Evolutionary conservation across 2,329 filamentous ascomycete genomes (phyloP), one percentile per base, ranked within the genome.

Genomic region (Cladophialophora yegresii): DNA sequence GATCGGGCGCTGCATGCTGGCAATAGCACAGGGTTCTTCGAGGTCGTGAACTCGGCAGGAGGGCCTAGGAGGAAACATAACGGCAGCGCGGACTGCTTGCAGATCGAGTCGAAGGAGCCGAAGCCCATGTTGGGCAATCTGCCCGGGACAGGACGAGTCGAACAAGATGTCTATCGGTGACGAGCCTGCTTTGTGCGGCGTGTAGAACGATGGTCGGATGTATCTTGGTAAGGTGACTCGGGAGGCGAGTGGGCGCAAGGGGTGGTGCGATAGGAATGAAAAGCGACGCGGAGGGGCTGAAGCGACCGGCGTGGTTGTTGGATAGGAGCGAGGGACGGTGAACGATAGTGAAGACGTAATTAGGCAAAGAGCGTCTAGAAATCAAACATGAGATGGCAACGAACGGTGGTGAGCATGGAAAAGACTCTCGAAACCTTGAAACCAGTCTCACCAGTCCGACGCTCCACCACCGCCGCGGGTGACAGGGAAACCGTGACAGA

Each of bases 1-100:
- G 95, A 96, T 65, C 95, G 88, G 65, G 95, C 91, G 80, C 93
- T 98, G 82, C 95, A 99, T 74, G 88, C 86, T 63, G 95, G 87
- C 76, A 96, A 89, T 70, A 97, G 95, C 71, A 92, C 91, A 12
- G 88, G 85, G 63, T 85, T 84, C 69, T 92, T 86, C 36, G 84
- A 82, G 32, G 87, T 87, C 16, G 71, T 71, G 72, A 89, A 85
- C 53, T 77, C 71, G n/a, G 79, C 79, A 5, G 75, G 70, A 33
- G 89, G 85, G 20, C 95, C 95, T 71, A 99, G 86, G 62, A 92
- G 84, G 58, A 91, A 87, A 80, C 95, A 99, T 73, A 98, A 80
- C 65, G 95, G 95, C 70, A 99, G 83, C 67, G 92, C 86, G 67
- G 91, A 89, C 81, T 89, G 91, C 71, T 85, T 83, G 85, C 95